Evolutionary conservation across 495 filamentous ascomycete genomes (phyloP).

Genomic region (Penicillium argentinense): DNA sequence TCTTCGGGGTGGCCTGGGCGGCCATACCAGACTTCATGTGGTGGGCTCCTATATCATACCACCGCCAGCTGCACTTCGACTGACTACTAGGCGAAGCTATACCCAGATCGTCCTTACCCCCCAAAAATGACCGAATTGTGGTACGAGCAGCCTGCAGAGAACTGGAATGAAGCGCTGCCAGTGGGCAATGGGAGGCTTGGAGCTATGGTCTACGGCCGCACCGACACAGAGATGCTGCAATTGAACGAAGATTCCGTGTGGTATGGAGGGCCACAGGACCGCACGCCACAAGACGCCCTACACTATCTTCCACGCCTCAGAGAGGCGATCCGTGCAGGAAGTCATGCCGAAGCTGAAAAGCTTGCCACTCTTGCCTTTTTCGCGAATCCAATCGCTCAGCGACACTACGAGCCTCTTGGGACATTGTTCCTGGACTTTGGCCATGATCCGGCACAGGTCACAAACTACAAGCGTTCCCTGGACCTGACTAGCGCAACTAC

Average conservation of each 20-base stretch:
- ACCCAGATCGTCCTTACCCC: background rate
- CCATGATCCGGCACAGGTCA: constrained; percentile 28
- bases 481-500: constrained; percentile 37
- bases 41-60: too few species aligned
- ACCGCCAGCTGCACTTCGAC: too few species aligned
- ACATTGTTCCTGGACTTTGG: constrained; percentile 48
- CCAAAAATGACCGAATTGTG: constrained; percentile 31
- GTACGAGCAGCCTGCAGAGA: constrained; percentile 25
- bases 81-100: too few species aligned
- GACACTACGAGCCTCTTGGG: constrained; percentile 49
- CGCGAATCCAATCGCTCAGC: constrained; percentile 42
- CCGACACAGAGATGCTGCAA: constrained; percentile 44
- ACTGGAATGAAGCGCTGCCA: constrained; percentile 34
- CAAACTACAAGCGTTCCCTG: constrained; percentile 44
- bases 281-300: constrained; percentile 39
- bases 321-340: constrained; percentile 38
- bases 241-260: constrained; percentile 57
- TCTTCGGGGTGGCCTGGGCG: too few species aligned
- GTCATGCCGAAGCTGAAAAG: constrained; percentile 42
- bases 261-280: constrained; percentile 49
- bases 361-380: constrained; percentile 40
- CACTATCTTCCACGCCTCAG: constrained; percentile 36
- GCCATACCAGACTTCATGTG: too few species aligned
- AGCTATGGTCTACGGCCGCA: constrained; percentile 48
- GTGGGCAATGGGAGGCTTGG: constrained; percentile 56